Conservation (phyloP, 2,329 filamentous ascomycete genomes). For the Fusarium armeniacum region DNA sequence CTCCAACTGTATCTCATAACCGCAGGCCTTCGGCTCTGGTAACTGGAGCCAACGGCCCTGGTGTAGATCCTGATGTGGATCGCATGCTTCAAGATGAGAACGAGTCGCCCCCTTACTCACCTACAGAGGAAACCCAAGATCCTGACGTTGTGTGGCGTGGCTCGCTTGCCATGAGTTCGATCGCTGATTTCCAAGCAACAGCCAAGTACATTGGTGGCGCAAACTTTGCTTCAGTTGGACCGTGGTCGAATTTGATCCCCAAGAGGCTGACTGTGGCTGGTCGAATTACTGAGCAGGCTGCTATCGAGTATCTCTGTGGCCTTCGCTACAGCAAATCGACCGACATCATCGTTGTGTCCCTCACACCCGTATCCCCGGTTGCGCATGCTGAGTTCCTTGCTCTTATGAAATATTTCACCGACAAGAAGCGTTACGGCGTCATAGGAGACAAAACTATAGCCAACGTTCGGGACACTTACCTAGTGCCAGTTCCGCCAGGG, state of each 20-base stretch:
- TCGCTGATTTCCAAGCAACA: slow-evolving; percentile 81
- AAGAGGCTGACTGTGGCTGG: slow-evolving; percentile 78
- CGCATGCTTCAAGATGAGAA: slow-evolving; percentile 86
- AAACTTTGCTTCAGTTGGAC: slow-evolving; percentile 74
- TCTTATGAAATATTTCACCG: slow-evolving; percentile 89
- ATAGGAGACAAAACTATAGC: slow-evolving; percentile 80
- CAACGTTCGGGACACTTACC: slow-evolving; percentile 89
- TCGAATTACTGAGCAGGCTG: slow-evolving; percentile 84
- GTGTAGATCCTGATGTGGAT: slow-evolving; percentile 90
- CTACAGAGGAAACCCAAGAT: slow-evolving; percentile 77
- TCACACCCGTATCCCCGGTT: slow-evolving; percentile 74
- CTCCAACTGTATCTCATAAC: slow-evolving; percentile 69
- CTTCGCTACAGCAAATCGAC: slow-evolving; percentile 85
- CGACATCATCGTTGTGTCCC: slow-evolving; percentile 84
- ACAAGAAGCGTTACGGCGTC: slow-evolving; percentile 88
- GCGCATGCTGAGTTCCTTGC: slow-evolving; percentile 76
- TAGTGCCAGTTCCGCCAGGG: slow-evolving; percentile 86
- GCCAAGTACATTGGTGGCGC: slow-evolving; percentile 89
- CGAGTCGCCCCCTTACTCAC: slow-evolving; percentile 85
- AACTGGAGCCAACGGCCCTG: slow-evolving; percentile 67
- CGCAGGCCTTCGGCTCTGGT: slow-evolving; percentile 65
- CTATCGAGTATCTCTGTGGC: slow-evolving; percentile 91
- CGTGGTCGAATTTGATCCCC: slow-evolving; percentile 83
- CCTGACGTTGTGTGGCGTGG: slow-evolving; percentile 85
- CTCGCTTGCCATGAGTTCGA: slow-evolving; percentile 79